phyloP scores from a whole-genome alignment of 2,329 filamentous ascomycete genomes.

The Aspergillus quadrilineatus region DNA sequence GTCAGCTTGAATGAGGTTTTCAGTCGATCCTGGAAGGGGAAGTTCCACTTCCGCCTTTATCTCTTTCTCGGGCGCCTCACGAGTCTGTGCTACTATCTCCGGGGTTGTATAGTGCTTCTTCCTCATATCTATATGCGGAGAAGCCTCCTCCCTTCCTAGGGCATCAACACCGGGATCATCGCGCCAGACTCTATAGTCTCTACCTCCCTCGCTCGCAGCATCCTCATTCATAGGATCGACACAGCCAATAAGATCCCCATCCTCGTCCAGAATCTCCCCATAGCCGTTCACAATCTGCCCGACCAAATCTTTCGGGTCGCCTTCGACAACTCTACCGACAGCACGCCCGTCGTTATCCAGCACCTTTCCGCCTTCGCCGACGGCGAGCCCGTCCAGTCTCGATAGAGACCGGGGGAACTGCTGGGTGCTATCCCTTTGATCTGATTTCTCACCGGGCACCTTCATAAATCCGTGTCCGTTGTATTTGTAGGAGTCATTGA shows the following conservation, averaged over 20 bases:
- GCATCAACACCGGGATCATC: slow-evolving; percentile 8
- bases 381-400: slow-evolving; percentile 40
- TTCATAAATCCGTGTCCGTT: neutral
- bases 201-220: neutral
- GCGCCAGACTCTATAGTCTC: slow-evolving; percentile 24
- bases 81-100: neutral
- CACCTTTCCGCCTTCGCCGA: slow-evolving; percentile 40
- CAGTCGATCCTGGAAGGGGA: no score
- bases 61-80: neutral
- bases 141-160: neutral
- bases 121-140: neutral
- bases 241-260: slow-evolving; percentile 40
- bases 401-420: slow-evolving; percentile 22
- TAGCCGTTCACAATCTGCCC: slow-evolving; percentile 35
- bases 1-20: neutral
- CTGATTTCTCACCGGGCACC: neutral
- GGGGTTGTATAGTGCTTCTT: neutral
- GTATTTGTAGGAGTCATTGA: neutral
- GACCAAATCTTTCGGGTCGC: slow-evolving; percentile 42
- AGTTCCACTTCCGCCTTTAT: neutral
- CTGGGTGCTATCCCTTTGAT: no score
- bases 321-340: slow-evolving; percentile 42
- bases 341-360: slow-evolving; percentile 35
- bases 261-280: slow-evolving; percentile 13
- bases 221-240: slow-evolving; percentile 22